Conservation (phyloP, 257 asterid genomes). For the Nicotiana paniculata region DNA sequence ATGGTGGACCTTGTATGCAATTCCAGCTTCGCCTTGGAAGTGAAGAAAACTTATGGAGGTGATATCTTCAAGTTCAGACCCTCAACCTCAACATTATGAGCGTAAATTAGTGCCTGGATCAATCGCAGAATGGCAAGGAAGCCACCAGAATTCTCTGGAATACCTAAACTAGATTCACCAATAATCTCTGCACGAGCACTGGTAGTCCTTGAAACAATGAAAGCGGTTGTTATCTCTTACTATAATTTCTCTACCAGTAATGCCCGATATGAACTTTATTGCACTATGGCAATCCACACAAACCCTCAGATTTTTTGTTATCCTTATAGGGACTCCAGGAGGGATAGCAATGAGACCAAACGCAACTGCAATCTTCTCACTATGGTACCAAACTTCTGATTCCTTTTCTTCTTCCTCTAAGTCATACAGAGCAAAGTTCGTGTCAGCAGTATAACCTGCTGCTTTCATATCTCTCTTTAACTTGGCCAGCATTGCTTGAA, state of each 20-base stretch:
- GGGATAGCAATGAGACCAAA: slow-evolving; percentile 76
- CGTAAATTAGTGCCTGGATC: not conserved
- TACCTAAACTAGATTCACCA: slow-evolving; percentile 40
- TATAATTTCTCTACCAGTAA: slow-evolving; percentile 61
- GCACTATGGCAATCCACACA: slow-evolving; percentile 94
- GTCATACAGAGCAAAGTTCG: slow-evolving; percentile 59
- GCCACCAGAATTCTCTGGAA: not conserved
- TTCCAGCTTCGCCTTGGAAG: not conserved
- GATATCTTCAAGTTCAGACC: not conserved
- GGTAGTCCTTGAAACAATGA: slow-evolving; percentile 53
- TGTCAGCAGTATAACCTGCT: slow-evolving; percentile 69
- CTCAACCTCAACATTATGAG: not conserved
- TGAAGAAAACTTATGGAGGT: not conserved
- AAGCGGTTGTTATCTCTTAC: slow-evolving; percentile 74
- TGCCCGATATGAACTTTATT: slow-evolving; percentile 62
- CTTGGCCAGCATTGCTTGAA: slow-evolving; percentile 53
- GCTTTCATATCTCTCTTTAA: slow-evolving; percentile 57
- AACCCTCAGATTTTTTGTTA: slow-evolving; percentile 74
- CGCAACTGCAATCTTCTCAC: slow-evolving; percentile 88
- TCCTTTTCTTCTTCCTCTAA: slow-evolving; percentile 87
- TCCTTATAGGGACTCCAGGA: slow-evolving; percentile 62
- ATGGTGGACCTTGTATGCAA: slow-evolving; percentile 1
- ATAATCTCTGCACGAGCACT: slow-evolving; percentile 78
- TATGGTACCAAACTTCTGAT: slow-evolving; percentile 75
- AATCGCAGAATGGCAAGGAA: not conserved